Evolutionary conservation across 257 asterid species (phyloP).

Genomic region (Solanum dulcamara): DNA sequence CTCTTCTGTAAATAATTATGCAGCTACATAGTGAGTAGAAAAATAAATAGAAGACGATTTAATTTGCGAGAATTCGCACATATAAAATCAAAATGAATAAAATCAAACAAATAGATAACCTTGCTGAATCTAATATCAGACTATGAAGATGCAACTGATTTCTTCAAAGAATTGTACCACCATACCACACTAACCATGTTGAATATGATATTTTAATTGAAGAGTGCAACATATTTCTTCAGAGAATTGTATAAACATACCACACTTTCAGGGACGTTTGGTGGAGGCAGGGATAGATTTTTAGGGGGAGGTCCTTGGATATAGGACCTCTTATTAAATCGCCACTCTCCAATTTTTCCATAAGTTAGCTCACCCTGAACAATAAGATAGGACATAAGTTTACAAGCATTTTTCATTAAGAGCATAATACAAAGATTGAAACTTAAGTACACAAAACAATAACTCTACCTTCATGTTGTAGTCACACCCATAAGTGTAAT

Average conservation of each 20-base stretch:
- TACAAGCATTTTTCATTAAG: background rate
- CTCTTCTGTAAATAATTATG: background rate
- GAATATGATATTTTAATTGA: background rate
- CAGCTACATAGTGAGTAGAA: background rate
- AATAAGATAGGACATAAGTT: background rate
- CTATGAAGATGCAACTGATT: background rate
- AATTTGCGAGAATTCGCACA: background rate
- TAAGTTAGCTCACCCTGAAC: conserved; percentile 50
- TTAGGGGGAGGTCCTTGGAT: conserved; percentile 33
- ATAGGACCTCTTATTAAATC: conserved; percentile 49
- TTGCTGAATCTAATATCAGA: background rate
- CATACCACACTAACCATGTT: background rate
- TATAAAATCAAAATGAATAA: background rate
- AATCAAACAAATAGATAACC: background rate
- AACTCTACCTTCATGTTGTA: conserved; percentile 42
- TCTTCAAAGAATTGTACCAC: background rate
- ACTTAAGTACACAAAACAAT: background rate
- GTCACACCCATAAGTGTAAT: conserved; percentile 55
- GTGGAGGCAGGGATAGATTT: conserved; percentile 54
- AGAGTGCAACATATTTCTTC: background rate
- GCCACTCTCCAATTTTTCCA: conserved; percentile 52
- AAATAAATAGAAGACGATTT: background rate
- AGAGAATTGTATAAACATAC: conserved; percentile 17
- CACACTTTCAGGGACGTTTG: conserved; percentile 62
- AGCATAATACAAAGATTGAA: background rate